Conservation (phyloP, 2,329 filamentous ascomycete genomes). For the Emmonsia crescens region DNA sequence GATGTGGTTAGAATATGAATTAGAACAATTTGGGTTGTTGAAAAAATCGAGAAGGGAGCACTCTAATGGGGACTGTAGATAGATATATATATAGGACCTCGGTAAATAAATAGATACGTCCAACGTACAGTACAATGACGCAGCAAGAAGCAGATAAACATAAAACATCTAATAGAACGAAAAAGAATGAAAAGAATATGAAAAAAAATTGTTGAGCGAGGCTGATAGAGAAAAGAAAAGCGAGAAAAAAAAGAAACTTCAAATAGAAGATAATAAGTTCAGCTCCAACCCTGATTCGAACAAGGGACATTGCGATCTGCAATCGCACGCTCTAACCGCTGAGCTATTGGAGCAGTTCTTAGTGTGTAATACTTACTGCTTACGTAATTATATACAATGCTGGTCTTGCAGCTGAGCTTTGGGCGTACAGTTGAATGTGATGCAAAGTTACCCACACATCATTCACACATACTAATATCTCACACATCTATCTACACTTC, state of each 20-base stretch:
- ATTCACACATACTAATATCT: too few species aligned
- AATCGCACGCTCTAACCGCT: conserved; percentile 6
- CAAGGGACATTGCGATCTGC: conserved; percentile 6
- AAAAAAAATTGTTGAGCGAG: not conserved
- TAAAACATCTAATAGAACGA: not conserved
- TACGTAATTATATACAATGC: not conserved
- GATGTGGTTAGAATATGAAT: conserved; percentile 42
- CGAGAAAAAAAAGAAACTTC: too few species aligned
- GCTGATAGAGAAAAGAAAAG: not conserved
- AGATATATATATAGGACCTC: too few species aligned
- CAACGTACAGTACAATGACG: not conserved
- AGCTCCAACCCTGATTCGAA: conserved; percentile 6
- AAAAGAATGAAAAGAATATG: not conserved
- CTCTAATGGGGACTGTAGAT: too few species aligned
- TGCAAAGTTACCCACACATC: too few species aligned
- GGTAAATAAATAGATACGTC: too few species aligned
- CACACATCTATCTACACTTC: too few species aligned
- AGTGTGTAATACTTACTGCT: not conserved
- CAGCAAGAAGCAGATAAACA: not conserved
- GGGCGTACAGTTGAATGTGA: too few species aligned
- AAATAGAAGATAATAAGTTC: not conserved
- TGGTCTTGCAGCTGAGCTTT: too few species aligned
- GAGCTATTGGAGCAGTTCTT: conserved; percentile 3
- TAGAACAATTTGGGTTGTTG: not conserved
- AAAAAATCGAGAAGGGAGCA: not conserved